phyloP scores from a whole-genome alignment of 1,284 basidiomycete species.

The Cutaneotrichosporon dermatis region DNA sequence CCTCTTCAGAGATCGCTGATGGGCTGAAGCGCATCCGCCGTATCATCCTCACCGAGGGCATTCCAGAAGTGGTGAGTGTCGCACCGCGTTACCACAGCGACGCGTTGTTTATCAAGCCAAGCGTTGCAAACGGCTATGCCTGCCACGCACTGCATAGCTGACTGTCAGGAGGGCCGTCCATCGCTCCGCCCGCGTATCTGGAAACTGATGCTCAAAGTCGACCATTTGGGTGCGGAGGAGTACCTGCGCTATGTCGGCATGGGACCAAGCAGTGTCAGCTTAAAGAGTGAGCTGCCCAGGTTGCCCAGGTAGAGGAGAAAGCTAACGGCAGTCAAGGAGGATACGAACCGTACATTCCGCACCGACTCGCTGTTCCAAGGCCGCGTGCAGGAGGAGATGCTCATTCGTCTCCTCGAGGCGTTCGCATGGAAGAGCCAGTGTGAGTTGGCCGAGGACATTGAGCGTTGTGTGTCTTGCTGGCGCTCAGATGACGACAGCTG shows the following conservation, averaged over 20 bases:
- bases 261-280: slow-evolving; percentile 78
- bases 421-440: slow-evolving; percentile 93
- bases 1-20: slow-evolving; percentile 67
- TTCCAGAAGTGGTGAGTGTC: slow-evolving; percentile 54
- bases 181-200: slow-evolving; percentile 58
- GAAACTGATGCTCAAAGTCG: slow-evolving; percentile 83
- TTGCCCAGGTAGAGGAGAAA: background rate
- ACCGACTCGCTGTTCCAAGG: slow-evolving; percentile 94
- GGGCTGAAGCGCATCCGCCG: slow-evolving; percentile 69
- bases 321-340: slow-evolving; percentile 51
- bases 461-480: too few species aligned
- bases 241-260: slow-evolving; percentile 76
- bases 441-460: slow-evolving; percentile 33
- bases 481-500: slow-evolving; percentile 5
- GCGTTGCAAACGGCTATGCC: too few species aligned
- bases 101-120: too few species aligned
- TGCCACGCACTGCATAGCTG: too few species aligned
- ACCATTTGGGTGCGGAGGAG: slow-evolving; percentile 66
- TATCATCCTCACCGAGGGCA: slow-evolving; percentile 80
- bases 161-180: slow-evolving; percentile 26
- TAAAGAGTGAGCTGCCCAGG: slow-evolving; percentile 63
- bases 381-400: slow-evolving; percentile 89
- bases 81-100: too few species aligned
- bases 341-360: slow-evolving; percentile 72
- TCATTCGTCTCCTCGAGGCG: slow-evolving; percentile 89